A percentile compares a stretch with the other conserved stretches of the same genome.
Evolutionary conservation across 2,329 filamentous ascomycete genomes (phyloP).

Genomic region (Botrytis fabae): DNA sequence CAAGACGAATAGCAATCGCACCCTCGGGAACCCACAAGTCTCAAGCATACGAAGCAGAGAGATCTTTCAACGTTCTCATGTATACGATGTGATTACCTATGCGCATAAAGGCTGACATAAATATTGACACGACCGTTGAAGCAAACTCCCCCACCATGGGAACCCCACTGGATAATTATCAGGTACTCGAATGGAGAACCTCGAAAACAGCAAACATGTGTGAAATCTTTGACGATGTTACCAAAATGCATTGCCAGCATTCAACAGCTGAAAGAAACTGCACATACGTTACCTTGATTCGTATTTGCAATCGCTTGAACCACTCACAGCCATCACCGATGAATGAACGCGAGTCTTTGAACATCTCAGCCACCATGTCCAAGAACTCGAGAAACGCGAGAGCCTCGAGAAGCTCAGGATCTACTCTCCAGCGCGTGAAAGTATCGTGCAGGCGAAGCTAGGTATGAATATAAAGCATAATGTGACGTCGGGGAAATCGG

Average conservation of each 20-base stretch:
- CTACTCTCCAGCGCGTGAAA: background rate
- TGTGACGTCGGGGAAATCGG: background rate
- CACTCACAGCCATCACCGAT: background rate
- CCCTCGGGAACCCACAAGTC: background rate
- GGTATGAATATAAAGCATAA: background rate
- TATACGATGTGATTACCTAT: background rate
- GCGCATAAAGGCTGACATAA: background rate
- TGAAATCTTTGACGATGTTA: background rate
- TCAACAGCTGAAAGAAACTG: background rate
- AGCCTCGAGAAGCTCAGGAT: background rate
- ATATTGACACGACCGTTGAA: background rate
- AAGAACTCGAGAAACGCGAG: background rate
- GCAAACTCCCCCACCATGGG: conserved; percentile 1
- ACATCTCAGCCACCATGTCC: background rate
- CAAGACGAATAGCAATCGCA: background rate
- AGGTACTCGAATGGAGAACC: background rate
- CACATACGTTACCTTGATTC: background rate
- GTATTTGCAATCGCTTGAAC: background rate
- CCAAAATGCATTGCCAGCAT: conserved; percentile 2
- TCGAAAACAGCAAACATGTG: background rate
- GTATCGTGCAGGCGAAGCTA: background rate
- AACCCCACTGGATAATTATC: background rate
- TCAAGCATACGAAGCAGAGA: background rate
- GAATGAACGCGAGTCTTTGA: background rate
- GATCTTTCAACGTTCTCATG: background rate